Percentiles rank a stretch among this genome's conserved stretches.
phyloP scores from a whole-genome alignment of 2,329 filamentous ascomycete genomes.

The Epichloe coenophiala region DNA sequence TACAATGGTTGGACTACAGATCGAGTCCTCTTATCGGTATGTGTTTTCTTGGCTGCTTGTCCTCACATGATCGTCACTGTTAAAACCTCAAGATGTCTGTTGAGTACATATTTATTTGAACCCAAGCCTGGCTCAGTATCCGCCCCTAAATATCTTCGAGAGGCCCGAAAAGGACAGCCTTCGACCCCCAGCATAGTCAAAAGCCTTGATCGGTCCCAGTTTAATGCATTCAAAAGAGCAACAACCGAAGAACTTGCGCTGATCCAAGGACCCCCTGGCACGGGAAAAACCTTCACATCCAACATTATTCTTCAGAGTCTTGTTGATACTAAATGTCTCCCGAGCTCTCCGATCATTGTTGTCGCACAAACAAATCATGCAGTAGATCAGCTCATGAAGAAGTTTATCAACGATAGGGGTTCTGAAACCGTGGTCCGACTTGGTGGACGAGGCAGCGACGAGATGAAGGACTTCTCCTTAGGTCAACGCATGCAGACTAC shows the following conservation, averaged over 20 bases:
- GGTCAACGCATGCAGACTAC: conserved; percentile 9
- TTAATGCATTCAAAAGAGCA: conserved; percentile 53
- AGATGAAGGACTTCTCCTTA: conserved; percentile 53
- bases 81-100: conserved; percentile 30
- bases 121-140: conserved; percentile 21
- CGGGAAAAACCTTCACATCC: conserved; percentile 70
- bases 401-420: conserved; percentile 37
- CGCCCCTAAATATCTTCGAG: conserved; percentile 16
- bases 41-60: conserved; percentile 13
- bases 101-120: conserved; percentile 48
- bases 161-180: not conserved
- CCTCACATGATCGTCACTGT: not conserved
- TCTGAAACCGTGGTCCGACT: conserved; percentile 40
- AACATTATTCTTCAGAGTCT: conserved; percentile 45
- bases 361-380: conserved; percentile 87
- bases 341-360: conserved; percentile 50
- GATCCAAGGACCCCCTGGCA: conserved; percentile 73
- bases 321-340: conserved; percentile 30
- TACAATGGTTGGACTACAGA: conserved; percentile 58
- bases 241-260: conserved; percentile 60
- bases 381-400: conserved; percentile 63
- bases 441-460: conserved; percentile 55
- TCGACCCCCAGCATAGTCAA: conserved; percentile 9
- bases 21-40: conserved; percentile 39
- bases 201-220: conserved; percentile 57